Percentiles rank a stretch among this genome's conserved stretches.
Evolutionary conservation across 148 eudicot genomes (phyloP).

Genomic region (Fagopyrum esculentum): DNA sequence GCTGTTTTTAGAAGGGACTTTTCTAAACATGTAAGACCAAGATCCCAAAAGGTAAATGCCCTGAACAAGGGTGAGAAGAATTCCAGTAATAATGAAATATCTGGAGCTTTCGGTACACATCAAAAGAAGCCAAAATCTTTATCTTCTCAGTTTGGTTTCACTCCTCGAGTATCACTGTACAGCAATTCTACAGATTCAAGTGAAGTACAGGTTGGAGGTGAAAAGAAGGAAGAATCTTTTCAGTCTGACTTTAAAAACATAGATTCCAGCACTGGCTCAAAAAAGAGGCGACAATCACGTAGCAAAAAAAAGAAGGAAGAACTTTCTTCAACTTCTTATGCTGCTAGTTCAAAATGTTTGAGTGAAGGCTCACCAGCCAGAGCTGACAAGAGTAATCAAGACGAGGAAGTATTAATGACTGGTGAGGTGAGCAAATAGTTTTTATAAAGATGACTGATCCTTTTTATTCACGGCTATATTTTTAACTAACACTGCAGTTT

Average conservation of each 20-base stretch:
- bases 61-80: conserved; percentile 22
- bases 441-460: conserved; percentile 3
- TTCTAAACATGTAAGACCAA: conserved; percentile 23
- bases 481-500: conserved; percentile 29
- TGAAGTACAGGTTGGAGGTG: conserved; percentile 27
- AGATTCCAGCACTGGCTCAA: conserved; percentile 31
- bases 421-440: conserved; percentile 42
- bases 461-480: conserved; percentile 17
- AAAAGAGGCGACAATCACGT: conserved; percentile 35
- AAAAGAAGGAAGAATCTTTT: conserved; percentile 18
- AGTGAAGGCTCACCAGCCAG: conserved; percentile 22
- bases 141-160: conserved; percentile 22
- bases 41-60: conserved; percentile 23
- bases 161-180: conserved; percentile 23
- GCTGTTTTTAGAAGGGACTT: conserved; percentile 38
- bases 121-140: conserved; percentile 30
- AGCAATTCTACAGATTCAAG: conserved; percentile 27
- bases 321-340: conserved; percentile 33
- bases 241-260: conserved; percentile 19
- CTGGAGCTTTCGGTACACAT: conserved; percentile 20
- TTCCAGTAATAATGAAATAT: conserved; percentile 17
- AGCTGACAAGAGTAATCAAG: conserved; percentile 16
- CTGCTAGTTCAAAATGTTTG: conserved; percentile 20
- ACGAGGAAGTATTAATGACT: conserved; percentile 18
- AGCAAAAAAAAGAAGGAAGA: conserved; percentile 47